Percentiles rank a stretch among this genome's conserved stretches.
Evolutionary conservation across 2,329 filamentous ascomycete genomes (phyloP).

Genomic region (Pseudogymnoascus pannorum): DNA sequence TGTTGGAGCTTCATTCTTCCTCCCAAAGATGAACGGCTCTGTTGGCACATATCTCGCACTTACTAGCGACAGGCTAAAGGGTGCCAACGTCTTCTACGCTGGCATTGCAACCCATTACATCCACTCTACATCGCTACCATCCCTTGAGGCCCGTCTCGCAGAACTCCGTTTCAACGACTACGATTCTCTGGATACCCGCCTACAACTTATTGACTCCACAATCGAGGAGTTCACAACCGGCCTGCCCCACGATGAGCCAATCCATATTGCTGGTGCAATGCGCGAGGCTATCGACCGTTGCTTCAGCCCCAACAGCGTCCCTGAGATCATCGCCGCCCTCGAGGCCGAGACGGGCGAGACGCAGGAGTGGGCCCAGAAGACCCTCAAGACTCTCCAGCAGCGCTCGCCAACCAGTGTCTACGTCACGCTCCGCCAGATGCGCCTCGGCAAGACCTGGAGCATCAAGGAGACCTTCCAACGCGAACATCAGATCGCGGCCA

Average conservation of each 20-base stretch:
- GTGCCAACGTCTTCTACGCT: slow-evolving; percentile 80
- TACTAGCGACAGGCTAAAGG: slow-evolving; percentile 76
- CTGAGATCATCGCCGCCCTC: slow-evolving; percentile 58
- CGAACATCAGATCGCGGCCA: slow-evolving; percentile 75
- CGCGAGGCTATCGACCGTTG: slow-evolving; percentile 79
- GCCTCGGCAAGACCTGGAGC: slow-evolving; percentile 64
- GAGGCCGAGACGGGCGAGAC: slow-evolving; percentile 35
- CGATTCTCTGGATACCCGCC: slow-evolving; percentile 52
- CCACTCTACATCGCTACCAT: slow-evolving; percentile 77
- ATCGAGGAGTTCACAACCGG: slow-evolving; percentile 89
- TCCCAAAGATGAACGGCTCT: slow-evolving; percentile 79
- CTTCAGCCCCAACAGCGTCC: slow-evolving; percentile 61
- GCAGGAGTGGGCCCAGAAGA: slow-evolving; percentile 70
- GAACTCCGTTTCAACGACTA: slow-evolving; percentile 85
- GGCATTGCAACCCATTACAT: slow-evolving; percentile 95
- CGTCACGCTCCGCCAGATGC: slow-evolving; percentile 79
- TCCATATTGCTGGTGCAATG: slow-evolving; percentile 59
- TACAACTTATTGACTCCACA: slow-evolving; percentile 71
- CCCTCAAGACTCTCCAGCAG: slow-evolving; percentile 63
- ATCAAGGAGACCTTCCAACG: slow-evolving; percentile 79
- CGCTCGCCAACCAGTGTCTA: slow-evolving; percentile 82
- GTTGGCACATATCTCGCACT: slow-evolving; percentile 89
- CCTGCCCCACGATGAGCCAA: slow-evolving; percentile 66
- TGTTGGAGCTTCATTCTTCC: slow-evolving; percentile 92
- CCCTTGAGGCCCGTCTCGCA: slow-evolving; percentile 75